These are phyloP conservation scores for Olyra latifolia DNA, from an alignment of 176 grass and related monocot genomes.

Conservation along the genomic window DNA sequence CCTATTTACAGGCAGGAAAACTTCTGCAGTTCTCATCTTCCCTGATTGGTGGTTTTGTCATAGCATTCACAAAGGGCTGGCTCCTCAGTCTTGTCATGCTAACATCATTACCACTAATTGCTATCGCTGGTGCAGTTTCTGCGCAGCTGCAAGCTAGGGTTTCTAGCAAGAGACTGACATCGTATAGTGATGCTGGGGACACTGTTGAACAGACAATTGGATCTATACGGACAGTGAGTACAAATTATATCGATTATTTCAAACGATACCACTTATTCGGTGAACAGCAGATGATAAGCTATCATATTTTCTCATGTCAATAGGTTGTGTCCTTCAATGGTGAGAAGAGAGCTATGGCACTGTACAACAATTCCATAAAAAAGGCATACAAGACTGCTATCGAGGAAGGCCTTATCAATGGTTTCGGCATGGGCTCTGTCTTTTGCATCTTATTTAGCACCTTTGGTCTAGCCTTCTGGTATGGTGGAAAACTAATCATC, in stretches of 20 bases:
- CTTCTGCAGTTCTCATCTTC: constrained; percentile 49
- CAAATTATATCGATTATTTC: constrained; percentile 17
- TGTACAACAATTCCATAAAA: constrained; percentile 57
- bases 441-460: constrained; percentile 48
- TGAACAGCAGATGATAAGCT: background rate
- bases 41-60: constrained; percentile 65
- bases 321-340: constrained; percentile 75
- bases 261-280: background rate
- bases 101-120: constrained; percentile 55
- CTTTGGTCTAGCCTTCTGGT: constrained; percentile 77
- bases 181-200: constrained; percentile 66
- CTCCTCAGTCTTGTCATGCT: constrained; percentile 79
- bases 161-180: constrained; percentile 55
- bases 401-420: constrained; percentile 56
- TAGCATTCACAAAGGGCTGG: constrained; percentile 81
- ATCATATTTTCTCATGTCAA: constrained; percentile 10
- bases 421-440: constrained; percentile 64
- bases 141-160: constrained; percentile 44
- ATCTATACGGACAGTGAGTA: constrained; percentile 80
- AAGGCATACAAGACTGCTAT: constrained; percentile 51
- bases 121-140: constrained; percentile 46
- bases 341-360: constrained; percentile 55
- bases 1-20: constrained; percentile 65
- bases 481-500: constrained; percentile 56
- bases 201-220: constrained; percentile 82